Evolutionary conservation across 257 asterid genomes (phyloP), one percentile per base, ranked within the genome.

Genomic region (Datura wrightii): DNA sequence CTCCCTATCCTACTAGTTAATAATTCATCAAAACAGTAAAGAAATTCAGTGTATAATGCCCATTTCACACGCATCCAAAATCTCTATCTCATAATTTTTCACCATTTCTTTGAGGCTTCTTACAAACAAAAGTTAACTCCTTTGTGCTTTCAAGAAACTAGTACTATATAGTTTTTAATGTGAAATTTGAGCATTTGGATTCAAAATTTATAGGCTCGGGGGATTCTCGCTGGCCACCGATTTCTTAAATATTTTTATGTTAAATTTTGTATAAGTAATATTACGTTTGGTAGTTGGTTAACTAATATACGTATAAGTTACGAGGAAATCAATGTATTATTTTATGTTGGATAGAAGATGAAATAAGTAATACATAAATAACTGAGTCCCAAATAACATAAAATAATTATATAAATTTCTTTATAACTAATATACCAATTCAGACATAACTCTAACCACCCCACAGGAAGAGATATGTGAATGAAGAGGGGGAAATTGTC

Each of bases 1-100:
- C 31, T 24, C 1, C 31, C 31, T 24, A 24, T 24, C 31, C 31
- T 24, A 24, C 31, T 24, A 24, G 31, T 10, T 10, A 44, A 72
- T 72, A 46, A 72, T 72, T 72, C 58, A 71, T 44, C n/a, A 10
- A 24, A 44, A 72, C 59, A 46, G 59, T 74, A 74, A 19, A 3
- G 37, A 72, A 5, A 46, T 46, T 72, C 80, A 46, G 1, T 72
- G 58, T n/a, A 46, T 39, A 24, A 19, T 72, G n/a, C 10, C 1
- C 58, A 6, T 46, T 8, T 54, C 14, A 16, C 39, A 65, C 19
- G 46, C 3, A 34, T 34, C 6, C 55, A 42, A 18, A 3, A 50
- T 72, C 11, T 46, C 42, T 5, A 19, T 46, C 58, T 72, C 18
- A 72, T 46, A 7, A 66, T 36, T 36, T 13, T 63, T 14, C 42